phyloP scores from a whole-genome alignment of 768 basidiomycete species.

The Dentipellis fragilis region DNA sequence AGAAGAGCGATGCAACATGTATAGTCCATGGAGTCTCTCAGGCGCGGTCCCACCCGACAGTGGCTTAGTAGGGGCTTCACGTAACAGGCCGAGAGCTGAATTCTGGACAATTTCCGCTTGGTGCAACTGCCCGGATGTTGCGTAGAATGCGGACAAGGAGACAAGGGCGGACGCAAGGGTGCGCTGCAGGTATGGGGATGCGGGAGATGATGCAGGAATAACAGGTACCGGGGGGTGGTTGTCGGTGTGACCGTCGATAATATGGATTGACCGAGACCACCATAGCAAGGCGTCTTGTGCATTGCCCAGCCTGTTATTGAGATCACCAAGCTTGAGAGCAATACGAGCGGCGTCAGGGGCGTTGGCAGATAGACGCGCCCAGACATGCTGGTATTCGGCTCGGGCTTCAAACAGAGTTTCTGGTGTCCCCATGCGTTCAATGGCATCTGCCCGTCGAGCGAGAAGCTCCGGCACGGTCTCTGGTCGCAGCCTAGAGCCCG shows the following conservation, averaged over 20 bases:
- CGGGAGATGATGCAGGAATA: conserved; percentile 32
- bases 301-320: conserved; percentile 46
- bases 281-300: conserved; percentile 46
- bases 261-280: conserved; percentile 53
- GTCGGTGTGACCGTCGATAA: conserved; percentile 25
- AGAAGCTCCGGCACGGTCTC: conserved; percentile 47
- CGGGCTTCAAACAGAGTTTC: conserved; percentile 44
- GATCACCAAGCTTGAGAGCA: conserved; percentile 60
- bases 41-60: conserved; percentile 35
- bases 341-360: conserved; percentile 40
- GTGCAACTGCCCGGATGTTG: conserved; percentile 43
- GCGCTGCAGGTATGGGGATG: conserved; percentile 56
- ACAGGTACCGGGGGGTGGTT: conserved; percentile 13
- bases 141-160: conserved; percentile 64
- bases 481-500: conserved; percentile 31
- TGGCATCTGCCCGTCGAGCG: conserved; percentile 39
- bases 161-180: conserved; percentile 50
- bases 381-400: conserved; percentile 47
- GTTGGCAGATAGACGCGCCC: conserved; percentile 32
- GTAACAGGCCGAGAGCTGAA: conserved; percentile 41
- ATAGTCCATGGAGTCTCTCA: conserved; percentile 52
- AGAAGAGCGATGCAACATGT: conserved; percentile 65
- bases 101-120: conserved; percentile 52
- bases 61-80: conserved; percentile 39
- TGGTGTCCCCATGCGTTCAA: conserved; percentile 51